Conservation (phyloP, 352 stramenopile species). For the Phytophthora constricta region DNA sequence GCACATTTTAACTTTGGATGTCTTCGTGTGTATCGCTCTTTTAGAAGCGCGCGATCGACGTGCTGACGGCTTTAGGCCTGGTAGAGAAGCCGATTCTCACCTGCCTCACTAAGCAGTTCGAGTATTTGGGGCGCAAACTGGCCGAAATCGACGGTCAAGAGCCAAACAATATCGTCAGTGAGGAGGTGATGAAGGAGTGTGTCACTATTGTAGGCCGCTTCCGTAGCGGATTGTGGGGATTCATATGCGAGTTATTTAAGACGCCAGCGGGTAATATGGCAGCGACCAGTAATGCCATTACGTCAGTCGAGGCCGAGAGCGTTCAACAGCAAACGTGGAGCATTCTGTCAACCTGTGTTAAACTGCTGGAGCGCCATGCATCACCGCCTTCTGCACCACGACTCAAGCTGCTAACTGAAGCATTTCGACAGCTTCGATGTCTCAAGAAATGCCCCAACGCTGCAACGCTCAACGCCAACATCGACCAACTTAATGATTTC, state of each 20-base stretch:
- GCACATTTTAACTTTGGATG: neutral
- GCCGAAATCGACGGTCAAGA: conserved; percentile 33
- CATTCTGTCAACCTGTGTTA: conserved; percentile 58
- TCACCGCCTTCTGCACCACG: conserved; percentile 44
- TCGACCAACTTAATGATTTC: conserved; percentile 58
- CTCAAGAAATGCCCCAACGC: conserved; percentile 75
- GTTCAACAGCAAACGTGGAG: conserved; percentile 69
- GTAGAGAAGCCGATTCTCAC: conserved; percentile 71
- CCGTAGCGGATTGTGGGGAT: conserved; percentile 68
- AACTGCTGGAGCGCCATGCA: conserved; percentile 58
- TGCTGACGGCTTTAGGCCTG: conserved; percentile 62
- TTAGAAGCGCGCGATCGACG: conserved; percentile 65
- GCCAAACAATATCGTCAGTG: conserved; percentile 18
- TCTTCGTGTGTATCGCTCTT: conserved; percentile 6
- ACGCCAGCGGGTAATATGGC: conserved; percentile 34
- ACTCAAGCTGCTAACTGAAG: conserved; percentile 67
- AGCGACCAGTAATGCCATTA: conserved; percentile 42
- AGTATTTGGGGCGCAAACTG: conserved; percentile 64
- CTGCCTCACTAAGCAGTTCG: conserved; percentile 75
- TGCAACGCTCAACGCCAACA: conserved; percentile 68
- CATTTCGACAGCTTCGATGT: conserved; percentile 69
- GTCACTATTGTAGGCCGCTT: conserved; percentile 66
- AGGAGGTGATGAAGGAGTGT: conserved; percentile 62
- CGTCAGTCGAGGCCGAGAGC: conserved; percentile 67
- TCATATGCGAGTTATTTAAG: conserved; percentile 83